Evolutionary conservation across 805 yeast species (phyloP), one percentile per base, ranked within the genome.

Genomic region (Nakazawaea anatomiae): DNA sequence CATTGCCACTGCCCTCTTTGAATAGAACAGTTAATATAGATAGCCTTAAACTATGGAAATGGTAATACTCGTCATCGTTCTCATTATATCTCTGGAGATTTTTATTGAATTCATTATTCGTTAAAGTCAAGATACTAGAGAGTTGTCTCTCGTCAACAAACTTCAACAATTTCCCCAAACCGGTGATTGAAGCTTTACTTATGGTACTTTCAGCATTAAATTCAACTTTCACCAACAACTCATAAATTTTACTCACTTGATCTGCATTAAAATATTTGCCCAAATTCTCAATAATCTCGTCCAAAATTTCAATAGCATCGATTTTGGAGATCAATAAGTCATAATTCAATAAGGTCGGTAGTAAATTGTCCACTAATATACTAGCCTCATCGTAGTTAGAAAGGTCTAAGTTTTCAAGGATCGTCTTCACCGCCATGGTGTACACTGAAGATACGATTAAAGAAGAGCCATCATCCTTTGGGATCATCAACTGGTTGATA

Each of bases 291-390:
- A 82, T 66, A 40, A 85, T 56, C 57, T 83, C 89, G 27, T 76
- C 71, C 42, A 84, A 61, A 5, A 83, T 73, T 60, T 86, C 92
- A 55, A 84, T 74, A 40, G 75, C 68, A 57, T 86, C 90, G 36
- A 83, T 72, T 10, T 70, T 65, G 8, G 58, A 55, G 25, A 50
- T 55, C 38, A 68, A 55, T 4, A 42, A 39, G 0, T 40, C 42
- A 7, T 32, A 76, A 65, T 54, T 63, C 58, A 44, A 61, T 50
- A 12, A 60, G 57, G 10, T 70, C 57, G 79, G 77, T 12, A 78
- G 57, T 6, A 80, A 54, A 5, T 59, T 54, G 12, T 65, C 70
- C 10, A 75, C 58, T 8, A 53, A 52, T 69, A 54, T 5, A 68
- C 52, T n/a, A 66, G 54, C 12, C 52, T 35, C 44, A 3, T 39